Percentiles rank a stretch among this genome's conserved stretches.
These are phyloP conservation scores for sunflower (Helianthus annuus) DNA, from an alignment of 129 eudicot genomes.

Conservation along the genomic window DNA sequence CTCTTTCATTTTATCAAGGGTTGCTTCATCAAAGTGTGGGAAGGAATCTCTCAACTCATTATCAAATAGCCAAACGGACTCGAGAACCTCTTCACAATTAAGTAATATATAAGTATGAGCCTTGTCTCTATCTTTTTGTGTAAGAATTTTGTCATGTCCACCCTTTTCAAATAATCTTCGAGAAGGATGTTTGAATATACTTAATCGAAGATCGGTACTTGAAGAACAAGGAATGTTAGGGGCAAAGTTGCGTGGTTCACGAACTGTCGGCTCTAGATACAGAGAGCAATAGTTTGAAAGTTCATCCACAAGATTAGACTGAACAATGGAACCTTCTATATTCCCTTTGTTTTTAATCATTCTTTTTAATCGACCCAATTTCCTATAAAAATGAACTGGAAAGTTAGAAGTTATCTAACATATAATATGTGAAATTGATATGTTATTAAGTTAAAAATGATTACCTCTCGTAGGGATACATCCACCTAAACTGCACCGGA, in stretches of 20 bases:
- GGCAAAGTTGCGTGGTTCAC: neutral
- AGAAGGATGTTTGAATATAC: neutral
- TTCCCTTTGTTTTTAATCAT: too few relatives aligned
- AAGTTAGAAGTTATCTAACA: too few relatives aligned
- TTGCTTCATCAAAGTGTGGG: neutral
- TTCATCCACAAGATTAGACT: neutral
- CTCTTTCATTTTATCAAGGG: slow-evolving; percentile 4
- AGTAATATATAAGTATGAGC: neutral
- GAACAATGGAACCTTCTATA: neutral
- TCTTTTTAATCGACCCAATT: too few relatives aligned
- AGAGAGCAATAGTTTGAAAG: slow-evolving; percentile 1
- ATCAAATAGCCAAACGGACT: neutral
- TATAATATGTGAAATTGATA: too few relatives aligned
- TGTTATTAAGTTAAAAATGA: too few relatives aligned
- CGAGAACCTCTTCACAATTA: neutral
- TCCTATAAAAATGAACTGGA: too few relatives aligned
- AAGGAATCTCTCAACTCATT: neutral
- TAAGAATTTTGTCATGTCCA: too few relatives aligned
- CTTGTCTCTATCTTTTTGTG: neutral
- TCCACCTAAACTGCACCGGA: too few relatives aligned
- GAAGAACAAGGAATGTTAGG: neutral
- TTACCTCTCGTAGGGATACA: too few relatives aligned
- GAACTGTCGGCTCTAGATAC: neutral
- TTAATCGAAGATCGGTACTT: neutral
- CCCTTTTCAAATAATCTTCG: slow-evolving; percentile 5